Base-by-base conservation (phyloP, 129 eudicot genomes). In the Deinandra increscens region DNA sequence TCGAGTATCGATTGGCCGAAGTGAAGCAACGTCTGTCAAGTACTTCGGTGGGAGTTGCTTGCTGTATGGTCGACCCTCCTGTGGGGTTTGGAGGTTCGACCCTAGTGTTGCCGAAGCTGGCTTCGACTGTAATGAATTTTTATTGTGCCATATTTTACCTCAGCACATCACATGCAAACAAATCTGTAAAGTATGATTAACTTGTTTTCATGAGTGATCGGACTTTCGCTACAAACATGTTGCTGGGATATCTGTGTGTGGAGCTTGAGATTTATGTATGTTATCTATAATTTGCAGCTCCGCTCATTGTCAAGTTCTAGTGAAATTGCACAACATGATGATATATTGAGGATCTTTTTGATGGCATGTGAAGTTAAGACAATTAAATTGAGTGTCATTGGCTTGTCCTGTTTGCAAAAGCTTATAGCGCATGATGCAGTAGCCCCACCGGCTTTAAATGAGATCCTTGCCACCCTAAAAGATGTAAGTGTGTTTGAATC, bases 291-390 rank as follows among this genome's bases (percentile, higher is more conserved):
- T 19, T 31, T 84, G 75, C 99, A 94, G 99, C 89, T 94, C 37
- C 85, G 99, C 13, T 81, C 97, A 7, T 63, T 94, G 79, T 79
- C 99, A 39, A 90, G 86, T 72, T 84, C 97, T 2, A 79, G 75
- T 80, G 99, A 94, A 79, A 94, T 94, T 80, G 97, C 96, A 8
- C 93, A 94, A 9, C 84, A 85, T 75, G 97, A 94, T 70, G 99
- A 94, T 79, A 94, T 94, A 39, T 59, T 89, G 71, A 78, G 85
- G 80, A 89, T 94, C 41, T 94, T 94, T 81, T 60, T 94, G 75
- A 87, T 94, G 97, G 99, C 99, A 17, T 94, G 99, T 84, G 91
- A 89, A 75, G 96, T 89, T 70, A 89, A 76, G 81, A 83, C 86
- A 13, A 86, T 84, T 41, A 94, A 89, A 88, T 59, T 94, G 50